phyloP scores from a whole-genome alignment of 495 filamentous ascomycete genomes.

The Podospora appendiculata region DNA sequence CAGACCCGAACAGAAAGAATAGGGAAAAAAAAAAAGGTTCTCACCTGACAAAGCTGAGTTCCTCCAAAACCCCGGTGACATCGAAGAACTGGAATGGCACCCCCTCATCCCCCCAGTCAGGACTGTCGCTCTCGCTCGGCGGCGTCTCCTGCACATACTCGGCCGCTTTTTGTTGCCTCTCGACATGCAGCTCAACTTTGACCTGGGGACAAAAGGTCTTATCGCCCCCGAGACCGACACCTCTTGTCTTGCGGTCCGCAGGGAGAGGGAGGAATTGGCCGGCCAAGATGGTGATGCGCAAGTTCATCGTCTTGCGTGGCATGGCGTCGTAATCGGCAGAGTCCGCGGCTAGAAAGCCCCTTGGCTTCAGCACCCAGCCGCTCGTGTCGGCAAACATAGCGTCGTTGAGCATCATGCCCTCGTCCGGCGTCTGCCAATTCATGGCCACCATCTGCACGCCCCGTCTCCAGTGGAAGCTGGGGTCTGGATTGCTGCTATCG shows the following conservation, averaged over 20 bases:
- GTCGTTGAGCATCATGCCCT: constrained; percentile 91
- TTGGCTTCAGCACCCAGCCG: constrained; percentile 84
- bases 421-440: constrained; percentile 88
- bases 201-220: constrained; percentile 39
- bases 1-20: neutral
- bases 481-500: constrained; percentile 79
- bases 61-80: constrained; percentile 31
- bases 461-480: constrained; percentile 72
- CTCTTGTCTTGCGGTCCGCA: constrained; percentile 6
- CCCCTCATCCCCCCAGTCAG: constrained; percentile 27
- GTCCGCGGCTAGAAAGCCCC: constrained; percentile 33
- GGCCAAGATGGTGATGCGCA: constrained; percentile 36
- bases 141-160: constrained; percentile 27
- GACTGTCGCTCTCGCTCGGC: constrained; percentile 28
- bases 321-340: constrained; percentile 9
- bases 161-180: constrained; percentile 37
- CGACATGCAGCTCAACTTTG: constrained; percentile 74
- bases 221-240: constrained; percentile 18
- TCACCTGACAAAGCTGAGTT: constrained; percentile 43
- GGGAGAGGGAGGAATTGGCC: constrained; percentile 35
- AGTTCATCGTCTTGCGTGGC: constrained; percentile 24
- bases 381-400: constrained; percentile 80
- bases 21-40: neutral
- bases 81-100: constrained; percentile 28
- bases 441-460: constrained; percentile 90